Base-by-base conservation (phyloP, 2,329 filamentous ascomycete genomes). In the Fusarium sp. region DNA sequence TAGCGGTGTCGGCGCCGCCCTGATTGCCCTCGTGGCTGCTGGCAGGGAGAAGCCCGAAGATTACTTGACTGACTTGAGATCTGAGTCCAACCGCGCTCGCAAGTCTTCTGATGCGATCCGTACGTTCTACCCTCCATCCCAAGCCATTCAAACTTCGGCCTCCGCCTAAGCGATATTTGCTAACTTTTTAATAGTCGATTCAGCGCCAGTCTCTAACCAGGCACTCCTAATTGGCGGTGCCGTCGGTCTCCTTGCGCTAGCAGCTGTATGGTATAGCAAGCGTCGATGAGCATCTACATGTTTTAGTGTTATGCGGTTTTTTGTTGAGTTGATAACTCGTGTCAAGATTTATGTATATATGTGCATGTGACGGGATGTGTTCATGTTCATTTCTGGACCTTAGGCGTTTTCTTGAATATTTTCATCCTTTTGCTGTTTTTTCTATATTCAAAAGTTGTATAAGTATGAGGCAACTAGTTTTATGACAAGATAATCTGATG, bases 1-100 rank as follows among this genome's bases (percentile, higher is more conserved):
- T 52, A 96, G 93, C 72, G 96, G 83, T 65, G 83, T 84, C 27
- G 96, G 96, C 58, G 96, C 96, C 6, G 96, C 96, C 44, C 84
- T 99, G 76, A 98, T 98, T 82, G 96, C 96, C 56, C 88, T 98
- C 55, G 93, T 98, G 33, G 95, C 95, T 3, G 92, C 93, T 4
- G 85, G 87, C 78, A 90, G 87, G 84, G 87, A 90, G 81, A 87
- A 87, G 82, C 80, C 81, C 15, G 79, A 77, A 5, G 85, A 87
- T 60, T 83, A 83, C 71, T 70, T 87, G 55, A 78, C 77, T 44
- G 80, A 84, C 65, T 68, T 88, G 53, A 81, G 83, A 65, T 79
- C 80, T 38, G 82, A 83, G 52, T 75, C 82, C 53, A 81, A 80
- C 65, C 75, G 80, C 46, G 70, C 68, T 47, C 73, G 83, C 52